Conservation (phyloP, 345 rosid species). For the Eucalyptus caleyi region DNA sequence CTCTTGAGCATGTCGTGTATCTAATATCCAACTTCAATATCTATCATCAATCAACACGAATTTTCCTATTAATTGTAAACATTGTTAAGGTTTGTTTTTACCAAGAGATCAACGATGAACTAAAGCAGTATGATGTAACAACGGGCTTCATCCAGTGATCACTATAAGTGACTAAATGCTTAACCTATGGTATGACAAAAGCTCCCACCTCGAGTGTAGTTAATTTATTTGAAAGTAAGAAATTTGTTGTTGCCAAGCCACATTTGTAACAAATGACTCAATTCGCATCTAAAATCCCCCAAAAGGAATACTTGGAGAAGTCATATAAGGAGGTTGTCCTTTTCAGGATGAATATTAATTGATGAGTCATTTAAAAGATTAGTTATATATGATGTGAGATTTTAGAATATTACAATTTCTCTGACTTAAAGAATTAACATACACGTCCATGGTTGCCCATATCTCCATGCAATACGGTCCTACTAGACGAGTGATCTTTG, state of each 20-base stretch:
- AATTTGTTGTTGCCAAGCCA: background rate
- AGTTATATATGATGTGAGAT: accelerated
- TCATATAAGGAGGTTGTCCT: background rate
- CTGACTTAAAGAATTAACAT: background rate
- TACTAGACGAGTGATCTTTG: background rate
- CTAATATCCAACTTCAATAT: background rate
- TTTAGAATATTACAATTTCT: background rate
- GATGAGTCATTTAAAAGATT: background rate
- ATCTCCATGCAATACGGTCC: background rate
- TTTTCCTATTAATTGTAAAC: background rate
- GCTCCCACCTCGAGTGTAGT: background rate
- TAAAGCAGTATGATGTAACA: background rate
- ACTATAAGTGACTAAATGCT: background rate
- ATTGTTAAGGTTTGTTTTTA: background rate
- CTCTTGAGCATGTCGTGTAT: background rate
- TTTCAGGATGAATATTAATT: background rate
- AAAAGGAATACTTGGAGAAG: background rate
- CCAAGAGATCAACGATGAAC: background rate
- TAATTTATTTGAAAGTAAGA: background rate
- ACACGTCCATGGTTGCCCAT: background rate
- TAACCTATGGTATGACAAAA: background rate
- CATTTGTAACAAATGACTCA: background rate
- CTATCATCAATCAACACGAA: background rate
- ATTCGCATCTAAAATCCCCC: background rate
- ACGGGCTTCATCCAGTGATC: background rate